Evolutionary conservation across 2,329 filamentous ascomycete species (phyloP).

Genomic region (Scedosporium minutisporum): DNA sequence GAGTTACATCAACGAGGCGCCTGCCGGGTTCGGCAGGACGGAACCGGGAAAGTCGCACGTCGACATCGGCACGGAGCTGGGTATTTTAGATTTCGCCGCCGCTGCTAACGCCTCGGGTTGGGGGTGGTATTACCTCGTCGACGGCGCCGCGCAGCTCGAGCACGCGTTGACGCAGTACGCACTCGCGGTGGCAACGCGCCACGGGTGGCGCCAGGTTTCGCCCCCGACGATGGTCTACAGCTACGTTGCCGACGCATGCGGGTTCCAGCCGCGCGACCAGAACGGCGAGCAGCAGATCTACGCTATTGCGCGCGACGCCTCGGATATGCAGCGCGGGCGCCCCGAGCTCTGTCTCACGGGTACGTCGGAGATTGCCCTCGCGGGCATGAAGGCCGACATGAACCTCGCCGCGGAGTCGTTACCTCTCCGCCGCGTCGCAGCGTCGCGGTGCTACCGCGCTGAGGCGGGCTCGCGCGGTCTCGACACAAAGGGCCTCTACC

Average conservation of each 20-base stretch:
- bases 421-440: conserved; percentile 71
- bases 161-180: conserved; percentile 87
- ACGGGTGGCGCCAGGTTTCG: conserved; percentile 71
- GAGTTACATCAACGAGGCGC: conserved; percentile 67
- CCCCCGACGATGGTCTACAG: conserved; percentile 88
- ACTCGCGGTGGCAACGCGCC: conserved; percentile 58
- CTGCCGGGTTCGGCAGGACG: conserved; percentile 23
- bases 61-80: conserved; percentile 75
- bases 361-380: conserved; percentile 90
- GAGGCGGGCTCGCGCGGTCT: conserved; percentile 85
- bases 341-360: conserved; percentile 71
- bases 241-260: conserved; percentile 82
- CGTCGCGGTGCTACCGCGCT: conserved; percentile 88
- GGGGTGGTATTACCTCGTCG: conserved; percentile 97
- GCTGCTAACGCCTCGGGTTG: conserved; percentile 79
- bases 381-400: conserved; percentile 74
- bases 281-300: conserved; percentile 92
- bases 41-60: conserved; percentile 57
- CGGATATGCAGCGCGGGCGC: conserved; percentile 50
- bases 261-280: conserved; percentile 86
- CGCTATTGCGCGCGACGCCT: conserved; percentile 43
- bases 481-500: conserved; percentile 88
- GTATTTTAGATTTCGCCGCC: conserved; percentile 79
- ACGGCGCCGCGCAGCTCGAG: conserved; percentile 86
- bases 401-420: conserved; percentile 56